These are phyloP conservation scores for Boletus holoroseus DNA, from an alignment of 1,284 basidiomycete genomes.

Conservation along the genomic window DNA sequence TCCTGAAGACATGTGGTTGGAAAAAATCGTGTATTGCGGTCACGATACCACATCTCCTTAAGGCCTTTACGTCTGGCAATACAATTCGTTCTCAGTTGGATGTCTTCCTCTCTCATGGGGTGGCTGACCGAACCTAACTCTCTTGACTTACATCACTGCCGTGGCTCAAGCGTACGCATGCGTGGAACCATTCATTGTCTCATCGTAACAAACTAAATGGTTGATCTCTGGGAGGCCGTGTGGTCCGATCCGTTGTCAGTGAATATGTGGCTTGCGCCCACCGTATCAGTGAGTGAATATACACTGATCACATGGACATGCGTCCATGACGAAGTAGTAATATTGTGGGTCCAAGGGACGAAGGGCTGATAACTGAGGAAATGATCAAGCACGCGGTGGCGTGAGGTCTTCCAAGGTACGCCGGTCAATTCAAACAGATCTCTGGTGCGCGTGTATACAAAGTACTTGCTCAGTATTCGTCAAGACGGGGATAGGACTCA, in stretches of 20 bases:
- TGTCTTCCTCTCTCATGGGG: constrained; percentile 1
- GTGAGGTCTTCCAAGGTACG: constrained; percentile 9
- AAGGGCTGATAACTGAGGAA: neutral
- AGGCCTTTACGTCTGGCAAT: constrained; percentile 22
- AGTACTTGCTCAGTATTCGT: neutral
- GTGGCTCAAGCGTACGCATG: neutral
- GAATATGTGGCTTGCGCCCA: neutral
- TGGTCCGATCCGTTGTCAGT: constrained; percentile 4
- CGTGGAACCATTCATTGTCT: neutral
- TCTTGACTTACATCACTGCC: constrained; percentile 14
- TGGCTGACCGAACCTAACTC: constrained; percentile 11
- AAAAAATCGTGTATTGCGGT: constrained; percentile 1
- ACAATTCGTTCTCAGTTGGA: constrained; percentile 14
- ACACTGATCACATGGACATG: neutral
- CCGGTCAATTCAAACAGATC: neutral
- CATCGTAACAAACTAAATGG: neutral
- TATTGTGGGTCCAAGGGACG: constrained; percentile 21
- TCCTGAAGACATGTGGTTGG: constrained; percentile 3
- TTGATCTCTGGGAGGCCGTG: constrained; percentile 5
- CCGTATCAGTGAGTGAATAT: neutral
- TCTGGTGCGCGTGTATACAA: too few species aligned
- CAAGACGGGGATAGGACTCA: constrained; percentile 16
- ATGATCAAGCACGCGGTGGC: constrained; percentile 20
- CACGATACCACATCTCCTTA: constrained; percentile 1
- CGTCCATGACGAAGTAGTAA: neutral